Evolutionary conservation across 441 rosid species (phyloP).

Genomic region (Erodium trifolium): DNA sequence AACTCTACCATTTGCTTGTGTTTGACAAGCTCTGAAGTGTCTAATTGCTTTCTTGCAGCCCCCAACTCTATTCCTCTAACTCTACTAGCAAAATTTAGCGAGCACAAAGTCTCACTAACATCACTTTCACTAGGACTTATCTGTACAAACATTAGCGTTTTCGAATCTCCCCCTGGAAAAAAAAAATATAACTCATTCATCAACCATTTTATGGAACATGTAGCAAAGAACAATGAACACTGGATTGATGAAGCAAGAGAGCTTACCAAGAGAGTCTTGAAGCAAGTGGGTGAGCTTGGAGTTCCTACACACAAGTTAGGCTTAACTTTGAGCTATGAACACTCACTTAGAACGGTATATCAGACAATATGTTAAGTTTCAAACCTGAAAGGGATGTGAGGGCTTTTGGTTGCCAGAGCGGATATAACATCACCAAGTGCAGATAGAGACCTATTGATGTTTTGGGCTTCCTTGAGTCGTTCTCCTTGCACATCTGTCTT

Average conservation of each 20-base stretch:
- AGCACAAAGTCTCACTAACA: constrained; percentile 74
- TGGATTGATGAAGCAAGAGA: constrained; percentile 6
- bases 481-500: constrained; percentile 92
- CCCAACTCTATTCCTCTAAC: constrained; percentile 93
- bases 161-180: constrained; percentile 83
- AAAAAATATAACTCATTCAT: neutral
- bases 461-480: constrained; percentile 89
- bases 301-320: constrained; percentile 44
- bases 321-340: constrained; percentile 10
- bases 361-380: neutral
- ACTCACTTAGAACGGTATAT: neutral
- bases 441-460: constrained; percentile 85
- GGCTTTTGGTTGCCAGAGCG: constrained; percentile 84
- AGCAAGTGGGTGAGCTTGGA: constrained; percentile 96
- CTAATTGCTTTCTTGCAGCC: constrained; percentile 75
- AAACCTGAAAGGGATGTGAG: constrained; percentile 88
- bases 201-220: no score
- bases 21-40: constrained; percentile 60
- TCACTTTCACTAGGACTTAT: constrained; percentile 88
- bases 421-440: constrained; percentile 97
- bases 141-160: constrained; percentile 93
- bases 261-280: constrained; percentile 82
- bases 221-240: neutral
- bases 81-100: constrained; percentile 90
- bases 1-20: constrained; percentile 69